Evolutionary conservation across 441 rosid species (phyloP), one percentile per base, ranked within the genome.

Genomic region (Eruca vesicaria): DNA sequence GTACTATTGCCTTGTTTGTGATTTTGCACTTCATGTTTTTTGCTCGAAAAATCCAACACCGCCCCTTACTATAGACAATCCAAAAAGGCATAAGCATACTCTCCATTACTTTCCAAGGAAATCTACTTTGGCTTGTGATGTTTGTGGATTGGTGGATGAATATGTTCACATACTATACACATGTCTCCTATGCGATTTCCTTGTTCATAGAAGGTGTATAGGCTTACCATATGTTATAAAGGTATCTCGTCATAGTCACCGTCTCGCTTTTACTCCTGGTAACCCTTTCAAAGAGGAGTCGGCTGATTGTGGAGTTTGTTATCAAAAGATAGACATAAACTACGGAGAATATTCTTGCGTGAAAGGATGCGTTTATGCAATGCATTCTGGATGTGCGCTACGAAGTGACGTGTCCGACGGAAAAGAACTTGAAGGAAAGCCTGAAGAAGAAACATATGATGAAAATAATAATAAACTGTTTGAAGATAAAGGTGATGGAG

Each of bases 281-380:
- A 10, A 53, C 55, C 21, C 4, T 11, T 38, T 9, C 4, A 4
- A n/a, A n/a, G n/a, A 8, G 21, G 58, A 29, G 12, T n/a, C 5
- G 20, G 2, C 8, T 18, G 26, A 31, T 18, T 75, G 83, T 16
- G 45, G 62, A 33, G 7, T 76, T 58, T 80, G 75, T 53, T 68
- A 8, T 7, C 0, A 1, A 14, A 48, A 29, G 4, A 15, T 71
- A 65, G 15, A 76, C 16, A 11, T 11, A 28, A 15, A 9, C 0
- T 10, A 71, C 3, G 83, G 75, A 7, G n/a, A 14, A 52, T 80
- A 76, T 7, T 56, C 53, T 6, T 73, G 83, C 29, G 48, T 0
- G 0, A 18, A 28, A 3, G 32, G 78, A 20, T 66, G 72, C 4
- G 7, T n/a, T 16, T 80, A 72, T 18, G 14, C 63, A 41, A 3